phyloP scores from a whole-genome alignment of 2,329 filamentous ascomycete genomes.

The Colletotrichum camelliae region DNA sequence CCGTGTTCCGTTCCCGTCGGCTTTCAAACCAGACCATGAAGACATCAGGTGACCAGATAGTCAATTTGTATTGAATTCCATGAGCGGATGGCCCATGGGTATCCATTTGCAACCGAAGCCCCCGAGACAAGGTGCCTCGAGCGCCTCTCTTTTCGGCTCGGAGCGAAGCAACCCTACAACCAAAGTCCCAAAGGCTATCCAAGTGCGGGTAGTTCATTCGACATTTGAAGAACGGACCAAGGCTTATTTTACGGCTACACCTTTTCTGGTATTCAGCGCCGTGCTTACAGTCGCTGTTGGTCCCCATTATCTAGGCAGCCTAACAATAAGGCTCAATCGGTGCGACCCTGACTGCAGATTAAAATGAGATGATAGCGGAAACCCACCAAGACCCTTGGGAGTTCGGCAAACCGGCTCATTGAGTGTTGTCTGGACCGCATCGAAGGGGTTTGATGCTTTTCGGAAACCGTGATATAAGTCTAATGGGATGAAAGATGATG shows the following conservation, averaged over 20 bases:
- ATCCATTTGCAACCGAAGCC: not conserved
- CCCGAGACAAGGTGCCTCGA: not conserved
- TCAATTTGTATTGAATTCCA: fast-evolving
- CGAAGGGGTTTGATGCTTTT: not conserved
- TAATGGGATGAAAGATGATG: not conserved
- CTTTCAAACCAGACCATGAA: not conserved
- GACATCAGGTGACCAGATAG: no score
- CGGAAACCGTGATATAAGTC: not conserved
- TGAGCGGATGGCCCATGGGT: fast-evolving
- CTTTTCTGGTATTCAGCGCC: not conserved
- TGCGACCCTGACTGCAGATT: not conserved
- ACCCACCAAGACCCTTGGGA: not conserved
- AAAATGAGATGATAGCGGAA: not conserved
- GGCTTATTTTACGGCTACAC: not conserved
- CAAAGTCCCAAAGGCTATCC: not conserved
- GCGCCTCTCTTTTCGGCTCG: not conserved
- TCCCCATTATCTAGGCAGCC: not conserved
- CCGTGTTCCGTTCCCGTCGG: not conserved
- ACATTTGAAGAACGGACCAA: not conserved
- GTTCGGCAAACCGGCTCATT: not conserved
- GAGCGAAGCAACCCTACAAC: not conserved
- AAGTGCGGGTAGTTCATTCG: not conserved
- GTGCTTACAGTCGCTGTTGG: not conserved
- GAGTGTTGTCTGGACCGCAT: not conserved
- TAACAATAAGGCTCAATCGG: not conserved